Evolutionary conservation across 2,329 filamentous ascomycete genomes (phyloP), one percentile per base, ranked within the genome.

Genomic region (Aspergillus sp.): DNA sequence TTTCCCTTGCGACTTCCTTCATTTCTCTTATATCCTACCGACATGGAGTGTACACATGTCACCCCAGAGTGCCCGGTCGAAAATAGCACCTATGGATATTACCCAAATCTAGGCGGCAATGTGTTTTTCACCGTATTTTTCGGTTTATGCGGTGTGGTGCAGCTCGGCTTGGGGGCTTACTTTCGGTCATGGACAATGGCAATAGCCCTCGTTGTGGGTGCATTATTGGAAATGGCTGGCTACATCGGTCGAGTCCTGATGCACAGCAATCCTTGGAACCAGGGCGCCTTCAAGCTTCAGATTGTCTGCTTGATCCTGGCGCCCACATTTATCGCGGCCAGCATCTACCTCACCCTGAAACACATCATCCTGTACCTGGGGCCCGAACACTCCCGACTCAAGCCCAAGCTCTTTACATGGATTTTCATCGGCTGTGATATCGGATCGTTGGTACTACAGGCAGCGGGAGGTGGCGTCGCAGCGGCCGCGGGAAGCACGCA

Each of bases 401-500:
- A 66, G 33, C 72, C 75, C 6, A 60, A 64, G 5, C 65, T 72
- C 41, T 82, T 81, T 58, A 80, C 79, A 8, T 74, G 74, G 59
- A 72, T 82, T 47, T 83, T 83, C 62, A 76, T 83, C 50, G 56
- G 66, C n/a, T 79, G 75, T 53, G 81, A 83, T 50, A 50, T 82
- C 34, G 52, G 78, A 42, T 77, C 74, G n/a, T 71, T 84, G n/a
- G 50, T 78, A 9, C 62, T 82, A 5, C 80, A 83, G 58, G 78
- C 76, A 5, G 70, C 69, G 6, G 79, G 79, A 9, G 79, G 80
- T 44, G 79, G 73, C 39, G 66, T 81, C 37, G 77, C 81, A 1
- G 77, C 79, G 0, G 71, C 73, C 0, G 75, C 75, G 6, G 62
- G 63, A 1, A 64, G 71, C 10, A 46, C 50, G 4, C 48, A 70